These are phyloP conservation scores for Nymphaea thermarum DNA, from an alignment of 164 flowering plant genomes.

Conservation along the genomic window DNA sequence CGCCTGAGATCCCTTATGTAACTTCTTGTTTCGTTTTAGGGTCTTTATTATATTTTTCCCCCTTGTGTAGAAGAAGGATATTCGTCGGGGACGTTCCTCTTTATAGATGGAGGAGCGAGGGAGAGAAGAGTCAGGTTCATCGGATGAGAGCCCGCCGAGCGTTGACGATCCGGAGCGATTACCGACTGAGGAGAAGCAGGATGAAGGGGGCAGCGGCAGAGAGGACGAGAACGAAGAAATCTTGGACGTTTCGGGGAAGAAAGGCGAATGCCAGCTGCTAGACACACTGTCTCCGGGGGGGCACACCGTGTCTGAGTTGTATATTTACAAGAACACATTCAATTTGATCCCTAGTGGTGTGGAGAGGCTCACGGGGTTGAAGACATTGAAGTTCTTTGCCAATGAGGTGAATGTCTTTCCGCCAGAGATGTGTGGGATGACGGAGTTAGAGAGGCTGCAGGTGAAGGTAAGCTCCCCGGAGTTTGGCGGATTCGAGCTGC, in stretches of 20 bases:
- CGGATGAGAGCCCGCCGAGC: not conserved
- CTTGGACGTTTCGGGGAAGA: conserved; percentile 50
- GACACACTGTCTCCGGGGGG: conserved; percentile 2
- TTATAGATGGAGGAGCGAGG: not conserved
- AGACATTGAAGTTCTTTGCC: conserved; percentile 69
- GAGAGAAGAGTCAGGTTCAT: not conserved
- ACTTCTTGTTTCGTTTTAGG: too few species aligned
- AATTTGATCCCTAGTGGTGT: conserved; percentile 67
- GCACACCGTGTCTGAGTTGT: conserved; percentile 27
- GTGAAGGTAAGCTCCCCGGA: conserved; percentile 58
- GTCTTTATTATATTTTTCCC: too few species aligned
- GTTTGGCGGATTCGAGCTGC: conserved; percentile 40
- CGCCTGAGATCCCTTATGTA: not conserved
- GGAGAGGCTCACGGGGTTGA: conserved; percentile 33
- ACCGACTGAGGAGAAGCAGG: not conserved
- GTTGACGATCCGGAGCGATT: not conserved
- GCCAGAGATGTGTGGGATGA: conserved; percentile 38
- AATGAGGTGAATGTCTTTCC: conserved; percentile 79
- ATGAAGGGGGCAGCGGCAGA: not conserved
- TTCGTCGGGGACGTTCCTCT: not conserved
- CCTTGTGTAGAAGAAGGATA: too few species aligned
- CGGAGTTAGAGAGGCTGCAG: conserved; percentile 56
- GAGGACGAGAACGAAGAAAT: not conserved
- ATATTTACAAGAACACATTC: conserved; percentile 55
- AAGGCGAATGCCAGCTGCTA: conserved; percentile 31